Conservation (phyloP, 202 grass and related monocot genomes). For the Cymbopogon flexuosus region DNA sequence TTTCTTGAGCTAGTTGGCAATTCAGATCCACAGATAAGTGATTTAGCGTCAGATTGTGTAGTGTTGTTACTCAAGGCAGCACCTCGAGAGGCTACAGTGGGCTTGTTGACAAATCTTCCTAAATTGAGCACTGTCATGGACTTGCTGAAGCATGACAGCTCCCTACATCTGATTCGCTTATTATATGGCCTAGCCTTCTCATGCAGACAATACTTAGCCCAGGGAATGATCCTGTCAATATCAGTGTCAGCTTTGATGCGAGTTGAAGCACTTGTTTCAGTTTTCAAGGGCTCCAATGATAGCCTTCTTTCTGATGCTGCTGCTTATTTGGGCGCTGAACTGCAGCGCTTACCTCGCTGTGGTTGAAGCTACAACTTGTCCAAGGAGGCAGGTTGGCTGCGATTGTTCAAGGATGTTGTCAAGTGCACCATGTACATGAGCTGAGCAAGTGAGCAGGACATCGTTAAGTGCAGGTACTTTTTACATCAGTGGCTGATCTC, state of each 20-base stretch:
- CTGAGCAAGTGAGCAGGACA: neutral
- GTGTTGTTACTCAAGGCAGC: slow-evolving; percentile 67
- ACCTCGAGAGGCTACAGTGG: slow-evolving; percentile 74
- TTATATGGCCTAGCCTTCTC: slow-evolving; percentile 75
- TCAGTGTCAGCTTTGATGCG: slow-evolving; percentile 54
- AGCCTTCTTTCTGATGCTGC: slow-evolving; percentile 54
- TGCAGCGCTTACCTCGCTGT: slow-evolving; percentile 82
- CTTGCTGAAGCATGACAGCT: slow-evolving; percentile 48
- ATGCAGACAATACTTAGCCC: slow-evolving; percentile 77
- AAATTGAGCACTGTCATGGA: slow-evolving; percentile 56
- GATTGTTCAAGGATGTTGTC: neutral
- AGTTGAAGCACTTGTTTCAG: slow-evolving; percentile 59
- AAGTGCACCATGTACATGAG: slow-evolving; percentile 23
- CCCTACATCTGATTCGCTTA: slow-evolving; percentile 51
- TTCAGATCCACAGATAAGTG: slow-evolving; percentile 58
- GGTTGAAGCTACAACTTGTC: slow-evolving; percentile 42
- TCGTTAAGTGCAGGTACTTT: slow-evolving; percentile 9
- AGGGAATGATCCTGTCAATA: slow-evolving; percentile 92
- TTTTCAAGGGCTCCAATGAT: slow-evolving; percentile 54
- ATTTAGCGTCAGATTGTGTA: slow-evolving; percentile 78
- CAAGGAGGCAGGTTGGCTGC: neutral
- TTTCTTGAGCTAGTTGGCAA: slow-evolving; percentile 66
- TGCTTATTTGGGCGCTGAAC: slow-evolving; percentile 47
- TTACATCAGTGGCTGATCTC: slow-evolving; percentile 16
- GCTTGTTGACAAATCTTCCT: slow-evolving; percentile 71